Evolutionary conservation across 306 rosid genomes (phyloP), one percentile per base, ranked within the genome.

Genomic region (Quillaja saponaria): DNA sequence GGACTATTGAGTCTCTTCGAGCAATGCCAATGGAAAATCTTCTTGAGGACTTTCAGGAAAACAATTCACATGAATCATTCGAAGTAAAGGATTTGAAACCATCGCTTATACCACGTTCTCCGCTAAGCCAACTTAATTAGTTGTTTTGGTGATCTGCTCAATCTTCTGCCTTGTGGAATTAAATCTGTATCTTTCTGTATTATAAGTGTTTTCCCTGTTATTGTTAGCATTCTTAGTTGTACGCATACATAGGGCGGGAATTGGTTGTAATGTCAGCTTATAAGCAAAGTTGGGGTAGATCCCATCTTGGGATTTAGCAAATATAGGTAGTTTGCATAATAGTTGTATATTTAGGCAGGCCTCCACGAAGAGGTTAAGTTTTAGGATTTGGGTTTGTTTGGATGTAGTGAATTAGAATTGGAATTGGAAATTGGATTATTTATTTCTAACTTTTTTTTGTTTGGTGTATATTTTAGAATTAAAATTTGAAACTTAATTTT

Each of bases 51-150:
- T 94, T 87, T 61, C 56, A 95, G 66, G 99, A 94, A 80, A 94
- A 80, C 49, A 67, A 87, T 64, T 79, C 96, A 3, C 68, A 60
- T 16, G 96, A 89, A 15, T 72, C 80, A 15, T 71, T 57, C 31
- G 90, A 90, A 6, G 78, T 55, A 57, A 89, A 85, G 66, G 97
- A 89, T 78, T 68, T 75, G 79, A 89, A 87, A 67, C 95, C 96
- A 3, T 89, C 97, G 0, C 88, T 85, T 57, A 83, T 94, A 78
- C 96, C 97, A 56, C 97, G 99, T 51, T 87, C 95, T 21, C 97
- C 99, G 0, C 96, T 94, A 6, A 76, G 56, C 41, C 91, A 72
- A 67, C 69, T 87, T 34, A 92, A 92, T 63, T 89, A 48, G 77
- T 25, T 11, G 15, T 19, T 62, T 47, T 4, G 10, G 3, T 52